These are phyloP conservation scores for Macadamia tetraphylla DNA, from an alignment of 164 flowering plant species.

Conservation along the genomic window DNA sequence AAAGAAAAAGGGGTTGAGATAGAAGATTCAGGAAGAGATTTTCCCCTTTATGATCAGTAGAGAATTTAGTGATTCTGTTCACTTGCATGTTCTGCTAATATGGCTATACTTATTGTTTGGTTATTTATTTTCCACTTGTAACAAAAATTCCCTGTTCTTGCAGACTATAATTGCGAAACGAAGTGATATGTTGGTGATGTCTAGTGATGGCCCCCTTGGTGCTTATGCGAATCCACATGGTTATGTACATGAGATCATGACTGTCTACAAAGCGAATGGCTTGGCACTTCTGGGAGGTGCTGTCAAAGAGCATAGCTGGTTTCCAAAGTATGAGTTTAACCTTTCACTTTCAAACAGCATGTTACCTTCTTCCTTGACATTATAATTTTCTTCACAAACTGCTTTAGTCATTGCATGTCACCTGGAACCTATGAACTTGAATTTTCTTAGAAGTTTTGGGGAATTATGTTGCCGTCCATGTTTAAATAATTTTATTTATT, in stretches of 20 bases:
- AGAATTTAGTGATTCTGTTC: background rate
- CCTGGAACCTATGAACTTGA: no score
- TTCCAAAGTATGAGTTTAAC: conserved; percentile 69
- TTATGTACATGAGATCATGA: conserved; percentile 78
- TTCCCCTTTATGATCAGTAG: background rate
- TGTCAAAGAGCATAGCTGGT: conserved; percentile 73
- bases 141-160: conserved; percentile 8
- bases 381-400: background rate
- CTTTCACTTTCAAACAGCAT: background rate
- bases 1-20: background rate
- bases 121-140: background rate
- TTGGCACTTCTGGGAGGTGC: conserved; percentile 57
- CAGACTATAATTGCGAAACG: conserved; percentile 76
- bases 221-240: conserved; percentile 80
- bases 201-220: conserved; percentile 90
- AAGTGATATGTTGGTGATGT: conserved; percentile 89
- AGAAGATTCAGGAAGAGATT: background rate
- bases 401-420: no score
- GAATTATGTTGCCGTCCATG: background rate
- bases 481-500: background rate
- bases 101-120: background rate
- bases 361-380: background rate
- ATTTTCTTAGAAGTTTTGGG: no score
- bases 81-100: background rate
- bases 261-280: conserved; percentile 60